phyloP scores from a whole-genome alignment of 1,284 basidiomycete genomes.

The Farysia itapuensis region DNA sequence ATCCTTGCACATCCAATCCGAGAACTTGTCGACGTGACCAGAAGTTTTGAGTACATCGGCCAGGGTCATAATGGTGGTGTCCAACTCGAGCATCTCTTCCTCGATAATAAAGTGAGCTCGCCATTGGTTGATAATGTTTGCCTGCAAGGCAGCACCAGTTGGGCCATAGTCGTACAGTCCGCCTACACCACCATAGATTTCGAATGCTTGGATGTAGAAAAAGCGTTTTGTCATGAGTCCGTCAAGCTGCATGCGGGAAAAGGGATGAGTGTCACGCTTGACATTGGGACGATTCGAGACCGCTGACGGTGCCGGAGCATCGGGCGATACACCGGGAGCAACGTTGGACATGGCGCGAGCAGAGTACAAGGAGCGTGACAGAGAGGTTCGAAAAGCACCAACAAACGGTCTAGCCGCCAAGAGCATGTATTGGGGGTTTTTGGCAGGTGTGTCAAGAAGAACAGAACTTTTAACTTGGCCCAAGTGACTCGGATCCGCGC shows the following conservation, averaged over 20 bases:
- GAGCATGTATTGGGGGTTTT: background rate
- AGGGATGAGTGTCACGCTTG: slow-evolving; percentile 70
- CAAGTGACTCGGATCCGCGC: too few relatives aligned
- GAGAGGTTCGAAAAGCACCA: too few relatives aligned
- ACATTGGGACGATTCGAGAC: slow-evolving; percentile 40
- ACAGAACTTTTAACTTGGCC: too few relatives aligned
- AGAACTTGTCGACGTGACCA: slow-evolving; percentile 96
- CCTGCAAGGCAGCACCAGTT: slow-evolving; percentile 89
- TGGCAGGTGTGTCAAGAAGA: background rate
- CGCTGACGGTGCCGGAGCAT: slow-evolving; percentile 31
- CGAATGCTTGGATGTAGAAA: slow-evolving; percentile 97
- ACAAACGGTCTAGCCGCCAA: background rate
- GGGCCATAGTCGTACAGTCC: slow-evolving; percentile 73
- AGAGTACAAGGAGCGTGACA: too few relatives aligned
- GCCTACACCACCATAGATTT: slow-evolving; percentile 97
- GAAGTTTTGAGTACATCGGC: slow-evolving; percentile 94
- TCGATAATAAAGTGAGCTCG: slow-evolving; percentile 97
- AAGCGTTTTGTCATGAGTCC: slow-evolving; percentile 86
- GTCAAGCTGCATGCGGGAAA: slow-evolving; percentile 85
- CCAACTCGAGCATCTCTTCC: slow-evolving; percentile 97
- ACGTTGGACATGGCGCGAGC: slow-evolving; percentile 26
- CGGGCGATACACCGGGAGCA: slow-evolving; percentile 18
- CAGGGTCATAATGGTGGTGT: slow-evolving; percentile 97
- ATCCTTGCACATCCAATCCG: slow-evolving; percentile 99
- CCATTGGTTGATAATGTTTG: slow-evolving; percentile 97